Percentiles rank a stretch among this genome's conserved stretches.
phyloP scores from a whole-genome alignment of 2,329 filamentous ascomycete genomes.

The Neopestalotiopsis sp. region DNA sequence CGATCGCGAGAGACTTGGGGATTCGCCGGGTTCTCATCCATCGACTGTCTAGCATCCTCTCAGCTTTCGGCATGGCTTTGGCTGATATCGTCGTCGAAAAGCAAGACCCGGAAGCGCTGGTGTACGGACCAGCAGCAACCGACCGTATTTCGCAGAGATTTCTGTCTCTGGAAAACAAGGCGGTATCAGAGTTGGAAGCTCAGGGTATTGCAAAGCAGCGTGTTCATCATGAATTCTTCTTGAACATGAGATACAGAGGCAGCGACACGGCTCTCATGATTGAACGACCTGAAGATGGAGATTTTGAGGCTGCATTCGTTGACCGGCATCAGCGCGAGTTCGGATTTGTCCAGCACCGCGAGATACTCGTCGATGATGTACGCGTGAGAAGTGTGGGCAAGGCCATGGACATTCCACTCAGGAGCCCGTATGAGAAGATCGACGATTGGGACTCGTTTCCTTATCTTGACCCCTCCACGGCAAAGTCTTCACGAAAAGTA shows the following conservation, averaged over 20 bases:
- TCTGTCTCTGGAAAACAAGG: constrained; percentile 37
- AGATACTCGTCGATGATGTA: constrained; percentile 47
- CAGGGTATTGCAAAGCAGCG: constrained; percentile 26
- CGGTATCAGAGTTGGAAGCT: constrained; percentile 34
- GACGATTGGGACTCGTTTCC: constrained; percentile 22
- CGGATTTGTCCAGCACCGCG: constrained; percentile 42
- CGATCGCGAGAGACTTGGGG: constrained; percentile 45
- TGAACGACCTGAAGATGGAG: constrained; percentile 39
- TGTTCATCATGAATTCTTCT: constrained; percentile 36
- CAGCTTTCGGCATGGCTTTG: constrained; percentile 36
- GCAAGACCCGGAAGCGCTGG: constrained; percentile 24
- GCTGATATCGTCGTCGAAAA: constrained; percentile 24
- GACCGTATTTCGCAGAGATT: constrained; percentile 17
- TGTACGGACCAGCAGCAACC: constrained; percentile 18
- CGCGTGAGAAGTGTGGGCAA: constrained; percentile 38
- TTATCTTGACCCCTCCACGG: constrained; percentile 23
- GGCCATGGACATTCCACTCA: constrained; percentile 20
- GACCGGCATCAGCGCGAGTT: constrained; percentile 46
- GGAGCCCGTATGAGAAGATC: background rate
- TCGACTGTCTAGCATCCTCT: constrained; percentile 38
- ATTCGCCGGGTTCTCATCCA: constrained; percentile 47
- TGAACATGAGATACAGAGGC: constrained; percentile 56
- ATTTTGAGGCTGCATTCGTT: constrained; percentile 44
- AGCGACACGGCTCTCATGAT: constrained; percentile 56
- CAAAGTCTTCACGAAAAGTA: background rate